Evolutionary conservation across 78 protist species (phyloP).

Genomic region (Cavenderia fasciculata): DNA sequence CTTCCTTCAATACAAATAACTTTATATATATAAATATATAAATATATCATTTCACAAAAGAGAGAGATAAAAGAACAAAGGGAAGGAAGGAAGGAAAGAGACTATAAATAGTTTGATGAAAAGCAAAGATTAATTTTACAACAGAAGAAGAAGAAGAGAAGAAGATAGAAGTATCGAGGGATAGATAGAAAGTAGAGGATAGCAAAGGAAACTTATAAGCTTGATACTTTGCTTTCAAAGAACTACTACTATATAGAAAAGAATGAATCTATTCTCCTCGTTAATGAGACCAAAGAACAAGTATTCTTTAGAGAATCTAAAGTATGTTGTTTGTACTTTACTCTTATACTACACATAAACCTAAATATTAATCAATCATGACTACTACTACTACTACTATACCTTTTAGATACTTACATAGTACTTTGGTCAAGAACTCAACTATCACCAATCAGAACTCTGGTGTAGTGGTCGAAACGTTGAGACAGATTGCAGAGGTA

Average conservation of each 20-base stretch:
- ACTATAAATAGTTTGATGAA: neutral
- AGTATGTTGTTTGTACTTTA: neutral
- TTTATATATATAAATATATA: too few relatives aligned
- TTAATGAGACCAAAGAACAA: constrained; percentile 67
- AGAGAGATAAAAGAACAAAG: neutral
- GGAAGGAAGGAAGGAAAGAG: neutral
- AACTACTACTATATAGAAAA: too few relatives aligned
- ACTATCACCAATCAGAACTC: constrained; percentile 52
- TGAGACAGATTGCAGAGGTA: constrained; percentile 89
- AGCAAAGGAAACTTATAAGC: too few relatives aligned
- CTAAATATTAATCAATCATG: neutral
- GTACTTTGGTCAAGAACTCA: constrained; percentile 35
- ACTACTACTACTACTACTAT: neutral
- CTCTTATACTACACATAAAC: neutral
- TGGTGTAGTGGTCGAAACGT: constrained; percentile 81
- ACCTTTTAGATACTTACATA: constrained; percentile 43
- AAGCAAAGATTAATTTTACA: neutral
- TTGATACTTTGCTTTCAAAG: too few relatives aligned
- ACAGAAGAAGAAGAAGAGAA: too few relatives aligned
- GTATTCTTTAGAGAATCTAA: constrained; percentile 71
- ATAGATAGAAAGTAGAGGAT: neutral
- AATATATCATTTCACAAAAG: too few relatives aligned
- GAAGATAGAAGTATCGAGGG: neutral
- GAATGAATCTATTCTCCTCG: constrained; percentile 52
- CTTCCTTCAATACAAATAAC: too few relatives aligned